phyloP scores from a whole-genome alignment of 2,329 filamentous ascomycete genomes.

The Chrysosporium keratinophilum region DNA sequence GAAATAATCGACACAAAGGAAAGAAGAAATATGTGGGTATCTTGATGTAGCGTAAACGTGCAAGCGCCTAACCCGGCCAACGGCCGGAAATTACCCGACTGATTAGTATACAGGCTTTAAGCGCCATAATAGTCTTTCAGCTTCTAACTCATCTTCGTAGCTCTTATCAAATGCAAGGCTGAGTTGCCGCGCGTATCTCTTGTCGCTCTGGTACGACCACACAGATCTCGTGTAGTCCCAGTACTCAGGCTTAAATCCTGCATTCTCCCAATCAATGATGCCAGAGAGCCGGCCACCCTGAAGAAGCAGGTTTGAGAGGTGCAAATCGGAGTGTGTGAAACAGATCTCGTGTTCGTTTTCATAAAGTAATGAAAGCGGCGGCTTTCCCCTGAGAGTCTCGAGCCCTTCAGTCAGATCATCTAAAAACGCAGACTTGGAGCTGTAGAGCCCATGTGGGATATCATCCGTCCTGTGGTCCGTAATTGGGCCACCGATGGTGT shows the following conservation, averaged over 20 bases:
- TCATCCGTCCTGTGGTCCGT: slow-evolving; percentile 10
- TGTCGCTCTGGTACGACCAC: slow-evolving; percentile 5
- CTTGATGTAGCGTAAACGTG: too few relatives aligned
- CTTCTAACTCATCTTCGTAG: slow-evolving; percentile 12
- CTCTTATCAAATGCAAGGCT: slow-evolving; percentile 12
- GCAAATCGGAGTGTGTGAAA: slow-evolving; percentile 16
- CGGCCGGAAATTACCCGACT: too few relatives aligned
- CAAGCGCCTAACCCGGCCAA: too few relatives aligned
- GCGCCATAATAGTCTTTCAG: slow-evolving; percentile 8
- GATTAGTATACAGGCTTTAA: slow-evolving; percentile 4
- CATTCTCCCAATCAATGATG: slow-evolving; percentile 15
- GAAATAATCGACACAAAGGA: too few relatives aligned
- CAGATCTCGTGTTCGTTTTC: slow-evolving; percentile 10
- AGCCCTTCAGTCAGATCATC: slow-evolving; percentile 7
- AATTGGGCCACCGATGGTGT: slow-evolving; percentile 12
- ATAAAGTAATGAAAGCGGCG: slow-evolving; percentile 7
- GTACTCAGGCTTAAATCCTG: slow-evolving; percentile 15
- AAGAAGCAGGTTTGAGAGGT: slow-evolving; percentile 13
- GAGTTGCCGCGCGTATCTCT: neutral
- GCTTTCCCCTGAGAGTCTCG: neutral
- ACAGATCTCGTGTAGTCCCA: slow-evolving; percentile 15
- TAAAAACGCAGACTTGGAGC: slow-evolving; percentile 10
- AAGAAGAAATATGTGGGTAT: too few relatives aligned
- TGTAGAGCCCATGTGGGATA: slow-evolving; percentile 7
- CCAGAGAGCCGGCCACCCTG: slow-evolving; percentile 10